These are phyloP conservation scores for Botrytis hyacinthi DNA, from an alignment of 2,329 filamentous ascomycete species.

Conservation along the genomic window DNA sequence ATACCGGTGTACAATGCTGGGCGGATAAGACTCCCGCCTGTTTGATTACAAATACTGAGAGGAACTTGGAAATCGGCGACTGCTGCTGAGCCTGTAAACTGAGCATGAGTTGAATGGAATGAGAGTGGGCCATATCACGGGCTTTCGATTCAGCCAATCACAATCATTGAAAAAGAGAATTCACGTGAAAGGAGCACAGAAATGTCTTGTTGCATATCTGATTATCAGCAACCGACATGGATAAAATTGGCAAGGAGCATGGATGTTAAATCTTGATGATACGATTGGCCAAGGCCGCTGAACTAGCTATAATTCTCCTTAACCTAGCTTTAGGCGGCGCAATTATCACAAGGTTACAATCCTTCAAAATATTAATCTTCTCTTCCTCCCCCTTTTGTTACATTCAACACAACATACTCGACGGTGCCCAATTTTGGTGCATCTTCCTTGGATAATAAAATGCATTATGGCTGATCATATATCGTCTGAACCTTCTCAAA, in stretches of 20 bases:
- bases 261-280: not conserved
- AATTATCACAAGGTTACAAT: not conserved
- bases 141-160: not conserved
- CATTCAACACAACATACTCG: not conserved
- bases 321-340: not conserved
- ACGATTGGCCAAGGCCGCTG: not conserved
- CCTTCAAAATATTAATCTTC: not conserved
- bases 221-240: not conserved
- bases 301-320: not conserved
- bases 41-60: not conserved
- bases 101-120: not conserved
- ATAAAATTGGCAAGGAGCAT: not conserved
- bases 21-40: not conserved
- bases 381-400: not conserved
- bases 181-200: not conserved
- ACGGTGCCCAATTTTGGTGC: not conserved
- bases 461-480: conserved; percentile 6
- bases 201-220: conserved; percentile 9
- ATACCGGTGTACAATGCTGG: not conserved
- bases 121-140: not conserved
- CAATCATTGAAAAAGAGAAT: not conserved
- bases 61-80: not conserved
- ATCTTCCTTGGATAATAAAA: not conserved
- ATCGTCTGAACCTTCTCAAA: not conserved
- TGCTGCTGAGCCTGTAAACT: not conserved